Percentiles rank a stretch among this genome's conserved stretches.
phyloP scores from a whole-genome alignment of 345 rosid genomes.

The Euphorbia peplus region DNA sequence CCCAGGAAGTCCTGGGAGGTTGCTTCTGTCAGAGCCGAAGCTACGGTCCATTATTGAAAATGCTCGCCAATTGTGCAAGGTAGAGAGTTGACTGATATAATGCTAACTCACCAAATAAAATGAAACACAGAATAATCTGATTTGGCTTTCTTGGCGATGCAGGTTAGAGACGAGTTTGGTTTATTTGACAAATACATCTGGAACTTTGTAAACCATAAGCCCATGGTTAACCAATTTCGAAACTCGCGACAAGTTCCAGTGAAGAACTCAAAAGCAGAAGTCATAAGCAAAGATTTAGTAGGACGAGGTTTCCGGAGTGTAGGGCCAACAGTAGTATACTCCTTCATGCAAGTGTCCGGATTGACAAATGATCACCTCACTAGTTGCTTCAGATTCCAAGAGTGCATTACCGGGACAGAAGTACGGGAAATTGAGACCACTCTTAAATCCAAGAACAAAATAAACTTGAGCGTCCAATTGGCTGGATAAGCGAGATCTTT shows the following conservation, averaged over 20 bases:
- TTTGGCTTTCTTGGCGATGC: conserved; percentile 39
- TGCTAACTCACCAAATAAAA: neutral
- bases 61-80: conserved; percentile 71
- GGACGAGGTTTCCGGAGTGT: conserved; percentile 87
- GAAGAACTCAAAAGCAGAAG: conserved; percentile 78
- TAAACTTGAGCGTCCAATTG: neutral
- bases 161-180: conserved; percentile 75
- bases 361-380: conserved; percentile 78
- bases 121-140: conserved; percentile 18
- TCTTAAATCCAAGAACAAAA: conserved; percentile 5
- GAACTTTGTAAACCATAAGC: conserved; percentile 78
- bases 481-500: neutral
- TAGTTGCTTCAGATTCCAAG: conserved; percentile 78
- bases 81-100: conserved; percentile 13
- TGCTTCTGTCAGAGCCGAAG: conserved; percentile 59
- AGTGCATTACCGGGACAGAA: conserved; percentile 42
- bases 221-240: conserved; percentile 64
- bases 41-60: conserved; percentile 68
- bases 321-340: conserved; percentile 76
- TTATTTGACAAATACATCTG: conserved; percentile 74
- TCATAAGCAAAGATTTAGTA: conserved; percentile 78
- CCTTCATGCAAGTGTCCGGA: conserved; percentile 88
- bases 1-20: conserved; percentile 54
- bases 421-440: conserved; percentile 21
- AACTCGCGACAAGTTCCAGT: conserved; percentile 81